Percentiles rank a stretch among this genome's conserved stretches.
Evolutionary conservation across 75 land plant genomes (phyloP).

Genomic region (Sequoiadendron giganteum): DNA sequence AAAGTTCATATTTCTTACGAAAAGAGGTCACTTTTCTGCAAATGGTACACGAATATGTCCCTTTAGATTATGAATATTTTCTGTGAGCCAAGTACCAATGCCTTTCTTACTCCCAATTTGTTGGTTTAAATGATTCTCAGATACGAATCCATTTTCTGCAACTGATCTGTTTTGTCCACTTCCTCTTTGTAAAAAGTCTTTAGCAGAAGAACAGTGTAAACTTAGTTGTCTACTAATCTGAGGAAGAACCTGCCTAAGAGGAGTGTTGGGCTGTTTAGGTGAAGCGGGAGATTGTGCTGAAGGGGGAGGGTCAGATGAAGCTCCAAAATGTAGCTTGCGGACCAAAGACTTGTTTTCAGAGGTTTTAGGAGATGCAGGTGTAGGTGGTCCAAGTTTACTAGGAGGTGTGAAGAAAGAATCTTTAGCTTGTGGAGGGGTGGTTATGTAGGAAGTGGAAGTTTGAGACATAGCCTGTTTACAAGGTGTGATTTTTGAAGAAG

Average conservation of each 20-base stretch:
- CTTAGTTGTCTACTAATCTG: conserved; percentile 7
- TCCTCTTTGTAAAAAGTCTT: neutral
- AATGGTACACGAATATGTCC: conserved; percentile 8
- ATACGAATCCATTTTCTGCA: neutral
- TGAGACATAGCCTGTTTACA: neutral
- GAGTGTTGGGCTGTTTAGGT: neutral
- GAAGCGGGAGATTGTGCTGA: neutral
- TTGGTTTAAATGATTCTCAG: neutral
- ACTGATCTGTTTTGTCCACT: neutral
- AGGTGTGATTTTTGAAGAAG: neutral
- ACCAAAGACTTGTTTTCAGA: neutral
- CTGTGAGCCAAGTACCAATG: conserved; percentile 9
- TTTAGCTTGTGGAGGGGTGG: neutral
- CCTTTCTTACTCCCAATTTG: conserved; percentile 2
- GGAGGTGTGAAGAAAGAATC: conserved; percentile 8
- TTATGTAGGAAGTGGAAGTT: neutral
- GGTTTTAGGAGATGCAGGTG: conserved; percentile 4
- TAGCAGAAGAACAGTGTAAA: neutral
- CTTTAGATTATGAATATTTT: conserved; percentile 6
- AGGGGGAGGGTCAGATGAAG: neutral
- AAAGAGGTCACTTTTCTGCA: neutral
- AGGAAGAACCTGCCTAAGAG: conserved; percentile 3
- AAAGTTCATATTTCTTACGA: neutral
- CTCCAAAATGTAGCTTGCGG: conserved; percentile 10
- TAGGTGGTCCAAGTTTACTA: conserved; percentile 2